Base-by-base conservation (phyloP, 148 eudicot genomes). In the Rheum nobile region DNA sequence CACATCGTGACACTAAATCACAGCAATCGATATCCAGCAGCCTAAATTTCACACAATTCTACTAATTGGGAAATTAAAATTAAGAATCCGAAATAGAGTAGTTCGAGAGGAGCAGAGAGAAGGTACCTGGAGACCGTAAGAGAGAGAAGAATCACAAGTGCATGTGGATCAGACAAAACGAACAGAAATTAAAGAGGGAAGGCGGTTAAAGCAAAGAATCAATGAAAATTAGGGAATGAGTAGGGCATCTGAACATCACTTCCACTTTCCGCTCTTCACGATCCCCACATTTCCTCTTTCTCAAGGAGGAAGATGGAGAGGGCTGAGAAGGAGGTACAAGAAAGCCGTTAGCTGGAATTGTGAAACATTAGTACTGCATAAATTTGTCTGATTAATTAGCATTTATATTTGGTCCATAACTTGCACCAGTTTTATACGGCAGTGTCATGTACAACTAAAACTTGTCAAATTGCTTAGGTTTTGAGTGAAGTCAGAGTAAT, bases 301-400 rank as follows among this genome's bases (percentile, higher is more conserved):
- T 59, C 14, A 29, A 9, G 13, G 34, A 12, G 67, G 67, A 16
- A 28, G 67, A 55, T 24, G 63, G 4, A 10, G 63, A 59, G 9
- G 10, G 67, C 16, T 26, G 35, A 55, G 35, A 28, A 11, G 34
- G 12, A 59, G 1, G 67, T 11, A 59, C 67, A 28, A 28, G 65
- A 55, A 55, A 55, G 65, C 65, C 65, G 65, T 55, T 55, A 55
- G 65, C 65, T 55, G 65, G 3, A 26, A 55, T 44, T 41, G 67
- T 59, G 67, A 28, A 26, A 26, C 14, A 24, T 54, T 4, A 35
- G 8, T 8, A 41, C 43, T 41, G 6, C 37, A 1, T 35, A 35
- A 35, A 35, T 35, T 1, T 35, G 2, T 1, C 4, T 35, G 2
- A 35, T 35, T 35, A 4, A 35, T 4, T 35, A 35, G 4, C 37